Evolutionary conservation across 495 filamentous ascomycete genomes (phyloP), one percentile per base, ranked within the genome.

Genomic region (Beverwykella pulmonaria): DNA sequence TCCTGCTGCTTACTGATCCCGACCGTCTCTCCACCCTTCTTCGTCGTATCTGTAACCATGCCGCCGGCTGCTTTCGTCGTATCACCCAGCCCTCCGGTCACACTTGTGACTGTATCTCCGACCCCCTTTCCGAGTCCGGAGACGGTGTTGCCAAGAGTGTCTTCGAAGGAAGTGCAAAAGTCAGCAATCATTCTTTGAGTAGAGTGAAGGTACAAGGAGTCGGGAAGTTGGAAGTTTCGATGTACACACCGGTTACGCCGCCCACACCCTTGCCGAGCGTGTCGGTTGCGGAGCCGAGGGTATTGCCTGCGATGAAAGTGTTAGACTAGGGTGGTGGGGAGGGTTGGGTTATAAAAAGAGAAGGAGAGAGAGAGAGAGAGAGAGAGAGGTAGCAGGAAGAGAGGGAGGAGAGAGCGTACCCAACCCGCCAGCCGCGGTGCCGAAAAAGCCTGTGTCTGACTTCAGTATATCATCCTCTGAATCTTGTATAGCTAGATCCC

Each of bases 201-300:
- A n/a, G n/a, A n/a, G n/a, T n/a, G n/a, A n/a, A n/a, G n/a, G n/a
- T n/a, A n/a, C n/a, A n/a, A n/a, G n/a, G n/a, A n/a, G n/a, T n/a
- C n/a, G n/a, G n/a, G n/a, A n/a, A n/a, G n/a, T n/a, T n/a, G n/a
- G n/a, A n/a, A n/a, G n/a, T n/a, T n/a, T n/a, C n/a, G n/a, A n/a
- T n/a, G n/a, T n/a, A n/a, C n/a, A n/a, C n/a, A n/a, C n/a, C 79
- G 7, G 85, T 84, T 26, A 82, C 82, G 15, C 84, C 81, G 65
- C 82, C 82, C 48, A 87, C 79, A 32, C 83, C 80, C 59, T 84
- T 83, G 22, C 85, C 86, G 20, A 86, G 86, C 17, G 88, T 90
- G 74, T 90, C 59, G 25, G 76, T 56, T 27, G 75, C 77, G 29
- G 73, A 63, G 36, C 79, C 79, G 14, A 79, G 78, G 7, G 75